Conservation (phyloP, 192 early-diverging fungal genomes). For the Geosiphon pyriformis region DNA sequence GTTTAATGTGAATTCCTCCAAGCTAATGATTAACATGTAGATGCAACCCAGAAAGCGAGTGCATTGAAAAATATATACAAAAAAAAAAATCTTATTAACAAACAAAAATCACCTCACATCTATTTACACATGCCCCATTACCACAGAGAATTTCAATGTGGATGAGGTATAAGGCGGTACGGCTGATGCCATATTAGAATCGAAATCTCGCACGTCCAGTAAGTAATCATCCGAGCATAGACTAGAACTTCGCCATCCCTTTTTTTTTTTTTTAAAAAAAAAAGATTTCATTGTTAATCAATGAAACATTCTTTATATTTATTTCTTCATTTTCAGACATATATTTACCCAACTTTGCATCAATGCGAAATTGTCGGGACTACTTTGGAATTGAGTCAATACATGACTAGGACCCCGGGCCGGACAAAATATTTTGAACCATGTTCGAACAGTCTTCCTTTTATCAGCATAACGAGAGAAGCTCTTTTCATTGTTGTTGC, state of each 20-base stretch:
- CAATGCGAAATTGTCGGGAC: conserved; percentile 48
- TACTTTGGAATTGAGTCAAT: conserved; percentile 49
- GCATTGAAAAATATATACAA: too few species aligned
- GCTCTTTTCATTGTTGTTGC: conserved; percentile 17
- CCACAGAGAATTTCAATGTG: conserved; percentile 26
- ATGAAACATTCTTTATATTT: too few species aligned
- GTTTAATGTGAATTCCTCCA: too few species aligned
- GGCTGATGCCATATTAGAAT: background rate
- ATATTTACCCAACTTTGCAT: conserved; percentile 51
- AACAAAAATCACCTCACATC: background rate
- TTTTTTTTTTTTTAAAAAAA: too few species aligned
- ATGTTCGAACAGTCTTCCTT: conserved; percentile 42
- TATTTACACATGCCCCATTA: conserved; percentile 25
- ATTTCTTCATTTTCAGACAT: too few species aligned
- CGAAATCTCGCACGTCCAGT: conserved; percentile 18
- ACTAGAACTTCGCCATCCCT: conserved; percentile 27
- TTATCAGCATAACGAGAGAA: conserved; percentile 43
- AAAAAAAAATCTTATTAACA: too few species aligned
- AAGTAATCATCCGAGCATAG: conserved; percentile 25
- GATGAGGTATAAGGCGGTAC: conserved; percentile 2
- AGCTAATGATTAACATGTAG: too few species aligned
- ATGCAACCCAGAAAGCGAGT: too few species aligned
- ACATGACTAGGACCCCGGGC: conserved; percentile 40
- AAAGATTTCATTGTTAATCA: too few species aligned
- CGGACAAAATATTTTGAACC: conserved; percentile 54